These are phyloP conservation scores for Platanthera zijinensis DNA, from an alignment of 106 monocot genomes.

Conservation along the genomic window DNA sequence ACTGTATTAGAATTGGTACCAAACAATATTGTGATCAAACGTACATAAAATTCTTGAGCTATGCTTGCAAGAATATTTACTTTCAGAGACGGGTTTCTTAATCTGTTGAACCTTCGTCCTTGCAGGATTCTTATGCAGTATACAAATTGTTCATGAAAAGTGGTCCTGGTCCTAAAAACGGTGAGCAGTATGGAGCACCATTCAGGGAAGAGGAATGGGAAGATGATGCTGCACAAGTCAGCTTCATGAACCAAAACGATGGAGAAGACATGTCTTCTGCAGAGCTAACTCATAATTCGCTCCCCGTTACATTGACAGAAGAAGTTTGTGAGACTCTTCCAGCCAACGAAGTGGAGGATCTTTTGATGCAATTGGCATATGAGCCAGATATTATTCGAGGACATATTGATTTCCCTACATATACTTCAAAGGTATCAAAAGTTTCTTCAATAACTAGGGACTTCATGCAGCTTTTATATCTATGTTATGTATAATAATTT, in stretches of 20 bases:
- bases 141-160: conserved; percentile 79
- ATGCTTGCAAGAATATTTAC: not conserved
- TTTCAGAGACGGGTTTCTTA: not conserved
- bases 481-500: not conserved
- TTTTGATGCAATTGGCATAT: conserved; percentile 27
- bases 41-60: no score
- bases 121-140: conserved; percentile 65
- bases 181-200: conserved; percentile 90
- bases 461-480: not conserved
- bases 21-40: no score
- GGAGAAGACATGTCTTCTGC: not conserved
- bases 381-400: conserved; percentile 12
- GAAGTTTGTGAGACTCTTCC: conserved; percentile 14
- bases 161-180: conserved; percentile 84
- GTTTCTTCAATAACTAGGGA: not conserved
- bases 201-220: conserved; percentile 80
- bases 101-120: not conserved
- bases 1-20: no score
- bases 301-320: not conserved
- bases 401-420: conserved; percentile 15
- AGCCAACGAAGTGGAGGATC: conserved; percentile 23
- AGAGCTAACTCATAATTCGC: not conserved
- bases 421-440: conserved; percentile 23
- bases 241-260: conserved; percentile 7
- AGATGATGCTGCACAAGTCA: conserved; percentile 22